These are phyloP conservation scores for Blepharisma stoltei DNA, from an alignment of 73 alveolate species.

Conservation along the genomic window DNA sequence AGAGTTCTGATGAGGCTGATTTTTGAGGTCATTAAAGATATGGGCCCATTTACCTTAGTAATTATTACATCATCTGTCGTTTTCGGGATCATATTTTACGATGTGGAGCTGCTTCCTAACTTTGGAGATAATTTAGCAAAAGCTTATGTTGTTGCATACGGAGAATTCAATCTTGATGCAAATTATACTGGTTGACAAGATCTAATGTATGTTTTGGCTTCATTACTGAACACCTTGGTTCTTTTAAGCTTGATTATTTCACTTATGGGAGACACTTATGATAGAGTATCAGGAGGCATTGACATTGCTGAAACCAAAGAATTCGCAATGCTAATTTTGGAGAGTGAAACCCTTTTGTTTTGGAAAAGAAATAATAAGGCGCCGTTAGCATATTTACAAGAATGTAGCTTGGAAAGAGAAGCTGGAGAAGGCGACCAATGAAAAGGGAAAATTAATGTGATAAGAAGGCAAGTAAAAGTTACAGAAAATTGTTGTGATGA, in stretches of 20 bases:
- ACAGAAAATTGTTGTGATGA: not conserved
- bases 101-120: not conserved
- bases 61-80: not conserved
- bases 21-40: constrained; percentile 22
- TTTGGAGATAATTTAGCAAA: not conserved
- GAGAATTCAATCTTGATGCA: not conserved
- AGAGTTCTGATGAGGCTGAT: not conserved
- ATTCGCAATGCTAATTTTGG: not conserved
- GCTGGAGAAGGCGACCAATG: constrained; percentile 11
- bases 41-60: constrained; percentile 12
- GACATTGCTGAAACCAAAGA: not conserved
- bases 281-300: not conserved
- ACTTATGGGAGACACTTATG: constrained; percentile 27
- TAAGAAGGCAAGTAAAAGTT: not conserved
- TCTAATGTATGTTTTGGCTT: not conserved
- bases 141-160: not conserved
- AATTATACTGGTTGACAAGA: not conserved
- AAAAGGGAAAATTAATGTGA: not conserved
- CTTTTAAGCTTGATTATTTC: constrained; percentile 5
- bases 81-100: not conserved
- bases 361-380: not conserved
- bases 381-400: not conserved
- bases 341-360: not conserved
- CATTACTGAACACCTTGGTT: not conserved
- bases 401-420: not conserved